Conservation (phyloP, 495 filamentous ascomycete species). For the Lophiostoma macrostomum region DNA sequence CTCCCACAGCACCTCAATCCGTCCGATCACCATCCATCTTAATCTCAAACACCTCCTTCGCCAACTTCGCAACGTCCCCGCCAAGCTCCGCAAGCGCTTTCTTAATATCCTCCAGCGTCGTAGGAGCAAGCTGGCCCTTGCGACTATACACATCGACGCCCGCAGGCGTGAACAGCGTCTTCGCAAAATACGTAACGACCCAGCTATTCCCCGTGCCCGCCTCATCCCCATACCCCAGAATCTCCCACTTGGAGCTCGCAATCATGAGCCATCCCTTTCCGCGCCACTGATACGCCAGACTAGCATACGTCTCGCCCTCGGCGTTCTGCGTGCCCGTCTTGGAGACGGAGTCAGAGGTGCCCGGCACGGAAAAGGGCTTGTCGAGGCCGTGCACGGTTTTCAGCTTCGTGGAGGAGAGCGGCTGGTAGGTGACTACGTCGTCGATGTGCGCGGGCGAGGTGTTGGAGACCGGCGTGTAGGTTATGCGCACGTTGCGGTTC, state of each 20-base stretch:
- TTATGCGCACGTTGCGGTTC: conserved; percentile 71
- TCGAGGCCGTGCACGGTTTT: conserved; percentile 64
- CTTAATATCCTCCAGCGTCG: conserved; percentile 47
- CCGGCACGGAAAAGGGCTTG: conserved; percentile 41
- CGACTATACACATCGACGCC: conserved; percentile 71
- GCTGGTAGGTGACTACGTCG: conserved; percentile 66
- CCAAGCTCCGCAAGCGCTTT: conserved; percentile 38
- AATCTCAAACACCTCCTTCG: conserved; percentile 43
- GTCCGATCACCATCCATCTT: conserved; percentile 33
- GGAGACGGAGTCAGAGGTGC: too few species aligned
- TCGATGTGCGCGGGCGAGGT: conserved; percentile 49
- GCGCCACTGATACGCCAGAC: conserved; percentile 63
- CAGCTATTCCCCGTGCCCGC: conserved; percentile 47
- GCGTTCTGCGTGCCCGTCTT: neutral
- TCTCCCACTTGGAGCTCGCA: conserved; percentile 67
- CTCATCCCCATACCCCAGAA: conserved; percentile 64
- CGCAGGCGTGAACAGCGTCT: conserved; percentile 70
- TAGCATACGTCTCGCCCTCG: neutral
- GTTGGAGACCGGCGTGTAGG: conserved; percentile 51
- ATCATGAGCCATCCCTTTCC: conserved; percentile 66
- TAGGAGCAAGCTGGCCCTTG: conserved; percentile 51
- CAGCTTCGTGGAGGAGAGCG: conserved; percentile 45
- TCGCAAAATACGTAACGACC: conserved; percentile 73
- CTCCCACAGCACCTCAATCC: too few species aligned
- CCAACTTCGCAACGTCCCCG: conserved; percentile 41